Evolutionary conservation across 208 protist genomes (phyloP), one percentile per base, ranked within the genome.

Genomic region (Leishmania amazonensis): DNA sequence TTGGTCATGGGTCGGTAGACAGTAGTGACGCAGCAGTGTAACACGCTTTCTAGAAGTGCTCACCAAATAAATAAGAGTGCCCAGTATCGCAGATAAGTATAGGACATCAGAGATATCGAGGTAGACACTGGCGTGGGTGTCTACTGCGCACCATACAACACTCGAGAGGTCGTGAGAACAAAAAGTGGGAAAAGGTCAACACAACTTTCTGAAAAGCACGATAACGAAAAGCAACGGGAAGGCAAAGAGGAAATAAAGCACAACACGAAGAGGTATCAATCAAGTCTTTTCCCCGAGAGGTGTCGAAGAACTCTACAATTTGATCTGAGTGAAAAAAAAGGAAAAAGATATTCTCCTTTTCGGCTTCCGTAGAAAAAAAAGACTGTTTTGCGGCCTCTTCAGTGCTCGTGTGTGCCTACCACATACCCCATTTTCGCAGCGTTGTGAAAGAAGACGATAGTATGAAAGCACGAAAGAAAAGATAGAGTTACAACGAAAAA

Each of bases 401-500:
- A 58, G 51, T 47, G 51, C n/a, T 76, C 5, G 15, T 62, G 49
- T 9, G 73, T 62, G 3, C 40, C 9, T 76, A 42, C 35, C 31
- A 49, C 68, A 28, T 73, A 73, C 68, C 24, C 21, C 42, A 35
- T 73, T 31, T 51, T 35, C 21, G 28, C 35, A 31, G 68, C 31
- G 24, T n/a, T 31, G 42, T 73, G 51, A 35, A 78, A 78, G 35
- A 65, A 19, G 35, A 45, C 45, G 31, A 72, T 70, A 70, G 40
- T 54, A 60, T 57, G 64, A 80, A 83, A 74, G 79, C 75, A 82
- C 35, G 57, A 72, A 28, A 75, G 60, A 78, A 17, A n/a, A 47
- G 11, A 53, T 65, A 42, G 62, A 40, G 45, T 35, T n/a, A 60
- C 24, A 79, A 57, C 75, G 53, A 51, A 72, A 79, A 80, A 77